phyloP scores from a whole-genome alignment of 116 monocot genomes.

The Iris pallida region DNA sequence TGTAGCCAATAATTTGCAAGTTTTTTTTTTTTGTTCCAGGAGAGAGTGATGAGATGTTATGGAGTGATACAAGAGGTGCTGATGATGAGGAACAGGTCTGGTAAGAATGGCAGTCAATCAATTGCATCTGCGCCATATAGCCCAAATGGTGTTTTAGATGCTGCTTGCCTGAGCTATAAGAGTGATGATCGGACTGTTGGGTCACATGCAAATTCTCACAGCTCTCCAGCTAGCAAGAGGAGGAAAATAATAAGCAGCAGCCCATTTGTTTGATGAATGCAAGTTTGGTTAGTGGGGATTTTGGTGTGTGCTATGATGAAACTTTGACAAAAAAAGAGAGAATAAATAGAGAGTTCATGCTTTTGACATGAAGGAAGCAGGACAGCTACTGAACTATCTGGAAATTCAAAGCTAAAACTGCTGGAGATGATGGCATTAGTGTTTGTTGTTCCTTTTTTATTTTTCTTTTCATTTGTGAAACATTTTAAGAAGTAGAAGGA shows the following conservation, averaged over 20 bases:
- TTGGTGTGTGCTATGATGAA: slow-evolving; percentile 4
- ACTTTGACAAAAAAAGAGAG: background rate
- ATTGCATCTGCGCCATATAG: too few species aligned
- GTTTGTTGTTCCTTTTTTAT: slow-evolving; percentile 3
- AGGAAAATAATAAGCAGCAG: slow-evolving; percentile 31
- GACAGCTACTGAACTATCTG: background rate
- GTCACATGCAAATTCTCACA: slow-evolving; percentile 21
- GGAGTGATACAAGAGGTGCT: too few species aligned
- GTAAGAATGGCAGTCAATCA: too few species aligned
- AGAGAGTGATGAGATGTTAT: too few species aligned
- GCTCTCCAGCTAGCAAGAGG: slow-evolving; percentile 31
- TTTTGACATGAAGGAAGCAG: slow-evolving; percentile 4
- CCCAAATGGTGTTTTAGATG: slow-evolving; percentile 23
- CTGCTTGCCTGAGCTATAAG: slow-evolving; percentile 32
- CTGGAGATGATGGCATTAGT: background rate
- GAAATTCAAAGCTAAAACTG: background rate
- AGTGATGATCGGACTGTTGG: slow-evolving; percentile 23
- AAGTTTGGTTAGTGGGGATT: slow-evolving; percentile 4
- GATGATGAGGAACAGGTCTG: too few species aligned
- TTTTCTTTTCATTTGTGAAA: background rate
- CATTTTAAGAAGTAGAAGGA: background rate
- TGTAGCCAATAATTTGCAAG: background rate
- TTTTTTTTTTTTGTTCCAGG: slow-evolving; percentile 25
- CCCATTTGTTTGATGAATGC: slow-evolving; percentile 11
- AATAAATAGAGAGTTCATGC: slow-evolving; percentile 14